phyloP scores from a whole-genome alignment of 257 asterid genomes.

The Galeopsis tetrahit region DNA sequence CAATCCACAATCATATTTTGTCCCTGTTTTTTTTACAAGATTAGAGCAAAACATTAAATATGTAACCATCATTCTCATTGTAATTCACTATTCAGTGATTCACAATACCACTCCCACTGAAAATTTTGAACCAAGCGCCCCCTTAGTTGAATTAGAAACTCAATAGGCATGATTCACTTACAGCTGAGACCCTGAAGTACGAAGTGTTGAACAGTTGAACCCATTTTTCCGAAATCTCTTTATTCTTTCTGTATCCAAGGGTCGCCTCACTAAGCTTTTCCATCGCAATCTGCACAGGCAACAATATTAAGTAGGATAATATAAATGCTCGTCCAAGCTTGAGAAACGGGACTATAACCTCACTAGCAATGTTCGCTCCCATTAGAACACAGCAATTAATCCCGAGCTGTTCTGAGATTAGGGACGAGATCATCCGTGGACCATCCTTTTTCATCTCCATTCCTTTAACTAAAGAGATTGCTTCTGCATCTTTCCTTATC shows the following conservation, averaged over 20 bases:
- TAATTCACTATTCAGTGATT: no score
- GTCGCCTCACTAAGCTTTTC: conserved; percentile 92
- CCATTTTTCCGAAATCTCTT: conserved; percentile 75
- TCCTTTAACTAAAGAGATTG: conserved; percentile 82
- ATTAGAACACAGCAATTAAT: conserved; percentile 75
- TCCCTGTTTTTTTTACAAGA: background rate
- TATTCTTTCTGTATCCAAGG: conserved; percentile 68
- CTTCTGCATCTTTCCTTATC: conserved; percentile 60
- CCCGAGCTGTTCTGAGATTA: conserved; percentile 67
- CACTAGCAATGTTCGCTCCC: conserved; percentile 95
- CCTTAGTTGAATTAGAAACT: background rate
- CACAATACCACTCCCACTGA: background rate
- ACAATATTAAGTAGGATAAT: background rate
- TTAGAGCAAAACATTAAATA: no score
- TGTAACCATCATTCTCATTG: no score
- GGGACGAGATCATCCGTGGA: conserved; percentile 79
- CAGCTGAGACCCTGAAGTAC: conserved; percentile 74
- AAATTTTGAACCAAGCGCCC: background rate
- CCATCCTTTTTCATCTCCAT: conserved; percentile 91
- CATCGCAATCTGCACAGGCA: conserved; percentile 64
- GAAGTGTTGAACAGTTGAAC: conserved; percentile 71
- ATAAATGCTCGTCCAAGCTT: background rate
- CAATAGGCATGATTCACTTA: conserved; percentile 41
- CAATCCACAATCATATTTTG: background rate
- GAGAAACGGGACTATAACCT: conserved; percentile 47